These are phyloP conservation scores for Fusarium sp. DNA, from an alignment of 2,329 filamentous ascomycete genomes.

Conservation along the genomic window DNA sequence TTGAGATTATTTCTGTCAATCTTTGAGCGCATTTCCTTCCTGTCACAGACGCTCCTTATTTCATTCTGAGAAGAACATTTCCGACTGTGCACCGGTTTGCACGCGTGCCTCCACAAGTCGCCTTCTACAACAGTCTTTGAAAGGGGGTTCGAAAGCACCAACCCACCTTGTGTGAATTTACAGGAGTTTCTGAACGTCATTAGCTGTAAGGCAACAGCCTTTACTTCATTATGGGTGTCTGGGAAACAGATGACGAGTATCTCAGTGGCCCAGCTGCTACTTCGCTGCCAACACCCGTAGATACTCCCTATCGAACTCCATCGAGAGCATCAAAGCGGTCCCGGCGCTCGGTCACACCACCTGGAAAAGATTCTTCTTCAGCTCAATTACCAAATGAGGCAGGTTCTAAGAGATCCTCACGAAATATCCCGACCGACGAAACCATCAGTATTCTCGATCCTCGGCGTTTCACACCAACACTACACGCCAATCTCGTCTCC, in stretches of 20 bases:
- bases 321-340: conserved; percentile 71
- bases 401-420: conserved; percentile 61
- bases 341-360: conserved; percentile 73
- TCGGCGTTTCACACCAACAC: conserved; percentile 89
- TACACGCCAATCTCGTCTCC: conserved; percentile 93
- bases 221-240: conserved; percentile 59
- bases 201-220: not conserved
- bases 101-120: not conserved
- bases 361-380: conserved; percentile 67
- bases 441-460: conserved; percentile 82
- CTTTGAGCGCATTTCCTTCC: not conserved
- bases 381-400: conserved; percentile 57
- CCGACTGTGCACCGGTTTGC: conserved; percentile 33
- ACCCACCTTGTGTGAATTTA: not conserved
- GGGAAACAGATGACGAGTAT: conserved; percentile 72
- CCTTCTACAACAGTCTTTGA: not conserved
- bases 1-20: conserved; percentile 4
- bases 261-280: conserved; percentile 62
- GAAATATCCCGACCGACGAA: conserved; percentile 72
- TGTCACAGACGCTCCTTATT: not conserved
- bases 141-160: not conserved
- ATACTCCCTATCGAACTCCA: conserved; percentile 77
- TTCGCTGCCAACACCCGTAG: conserved; percentile 74
- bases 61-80: not conserved
- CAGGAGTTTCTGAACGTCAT: not conserved